Base-by-base conservation (phyloP, 176 grass and related monocot species). In the Phragmites australis region DNA sequence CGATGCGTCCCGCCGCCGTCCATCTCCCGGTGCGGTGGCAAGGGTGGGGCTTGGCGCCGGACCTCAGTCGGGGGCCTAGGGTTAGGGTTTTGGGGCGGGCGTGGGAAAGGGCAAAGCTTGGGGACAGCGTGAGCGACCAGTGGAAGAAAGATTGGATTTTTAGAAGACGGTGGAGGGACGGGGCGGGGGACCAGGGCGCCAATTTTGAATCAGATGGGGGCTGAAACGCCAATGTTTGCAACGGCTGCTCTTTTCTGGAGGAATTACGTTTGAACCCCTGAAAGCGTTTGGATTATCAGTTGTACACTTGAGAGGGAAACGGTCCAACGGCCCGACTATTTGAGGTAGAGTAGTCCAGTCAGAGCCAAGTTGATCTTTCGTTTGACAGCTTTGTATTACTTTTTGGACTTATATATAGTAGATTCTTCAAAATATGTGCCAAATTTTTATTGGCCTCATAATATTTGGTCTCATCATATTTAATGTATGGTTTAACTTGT, bases 1-100 rank as follows among this genome's bases (percentile, higher is more conserved):
- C 94, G 91, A 64, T 89, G 91, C 85, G 88, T 44, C 8, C 74
- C 70, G 22, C 83, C 83, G 32, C 83, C 84, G 40, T 89, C 87
- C 87, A 89, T 92, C 59, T 19, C 68, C 29, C 45, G 31, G 76
- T 1, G 42, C 25, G 32, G 58, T 37, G 2, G 34, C 34, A 5
- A 5, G 34, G 15, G 39, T 18, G 56, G 8, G 7, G 16, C 11
- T 43, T 47, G 61, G 29, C 70, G 39, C 39, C 74, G 55, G 70
- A 70, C 72, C 57, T 16, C 54, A 49, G 72, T 17, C 26, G 17
- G 29, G 65, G 26, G 41, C 3, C 68, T 95, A 88, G 78, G 87
- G 84, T 74, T 96, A 92, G 93, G 87, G 90, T 86, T 93, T 78
- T 48, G 59, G 75, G 31, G 64, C 43, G 27, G 22, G 31, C 21